These are phyloP conservation scores for Fusarium pseudonygamai DNA, from an alignment of 2,329 filamentous ascomycete genomes.

Conservation along the genomic window DNA sequence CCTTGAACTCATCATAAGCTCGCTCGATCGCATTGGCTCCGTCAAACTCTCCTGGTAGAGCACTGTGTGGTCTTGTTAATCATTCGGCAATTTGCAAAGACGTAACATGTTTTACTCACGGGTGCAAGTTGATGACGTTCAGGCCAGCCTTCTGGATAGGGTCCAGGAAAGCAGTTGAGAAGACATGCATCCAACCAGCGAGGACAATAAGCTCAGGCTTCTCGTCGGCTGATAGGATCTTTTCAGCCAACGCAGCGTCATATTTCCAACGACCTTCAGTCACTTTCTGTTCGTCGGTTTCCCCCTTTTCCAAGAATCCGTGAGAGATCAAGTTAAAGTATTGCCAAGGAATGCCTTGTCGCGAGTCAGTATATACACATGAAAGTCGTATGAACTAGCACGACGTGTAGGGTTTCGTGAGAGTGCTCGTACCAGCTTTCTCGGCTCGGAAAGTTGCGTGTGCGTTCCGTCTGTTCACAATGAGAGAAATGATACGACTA, in stretches of 20 bases:
- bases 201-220: constrained; percentile 80
- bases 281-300: constrained; percentile 65
- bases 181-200: constrained; percentile 88
- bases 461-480: constrained; percentile 60
- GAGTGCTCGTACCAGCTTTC: constrained; percentile 51
- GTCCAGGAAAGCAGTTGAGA: constrained; percentile 74
- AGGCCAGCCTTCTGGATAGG: constrained; percentile 71
- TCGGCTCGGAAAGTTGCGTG: constrained; percentile 55
- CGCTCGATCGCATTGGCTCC: constrained; percentile 81
- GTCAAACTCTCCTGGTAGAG: constrained; percentile 71
- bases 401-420: not conserved
- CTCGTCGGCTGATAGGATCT: constrained; percentile 62
- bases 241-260: constrained; percentile 76
- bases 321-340: constrained; percentile 72
- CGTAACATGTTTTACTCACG: constrained; percentile 71
- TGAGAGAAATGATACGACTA: constrained; percentile 57
- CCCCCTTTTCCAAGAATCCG: constrained; percentile 68
- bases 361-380: not conserved
- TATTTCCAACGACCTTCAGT: constrained; percentile 73
- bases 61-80: constrained; percentile 50
- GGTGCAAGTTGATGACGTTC: constrained; percentile 84
- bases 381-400: not conserved
- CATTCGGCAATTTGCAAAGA: not conserved
- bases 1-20: constrained; percentile 77
- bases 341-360: constrained; percentile 66